A percentile compares a stretch with the other conserved stretches of the same genome.
phyloP scores from a whole-genome alignment of 2,329 filamentous ascomycete species.

The Aspergillus sp. region DNA sequence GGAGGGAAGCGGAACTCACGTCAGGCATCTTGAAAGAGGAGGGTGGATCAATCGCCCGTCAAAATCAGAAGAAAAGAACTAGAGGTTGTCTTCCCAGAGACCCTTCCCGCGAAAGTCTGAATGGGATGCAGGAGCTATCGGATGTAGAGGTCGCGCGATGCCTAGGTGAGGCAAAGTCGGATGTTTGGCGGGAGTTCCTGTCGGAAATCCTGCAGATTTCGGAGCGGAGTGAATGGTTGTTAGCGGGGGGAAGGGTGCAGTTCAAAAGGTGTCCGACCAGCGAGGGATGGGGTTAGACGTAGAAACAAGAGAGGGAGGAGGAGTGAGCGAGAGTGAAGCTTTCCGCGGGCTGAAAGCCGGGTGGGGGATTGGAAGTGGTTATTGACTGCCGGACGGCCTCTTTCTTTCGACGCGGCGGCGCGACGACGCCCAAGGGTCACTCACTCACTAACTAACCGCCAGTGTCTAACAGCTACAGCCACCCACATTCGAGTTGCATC shows the following conservation, averaged over 20 bases:
- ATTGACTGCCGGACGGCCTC: not conserved
- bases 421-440: not conserved
- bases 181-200: not conserved
- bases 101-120: not conserved
- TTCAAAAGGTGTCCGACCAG: not conserved
- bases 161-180: not conserved
- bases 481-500: not conserved
- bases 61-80: slow-evolving; percentile 3
- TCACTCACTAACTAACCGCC: not conserved
- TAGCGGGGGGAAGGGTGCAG: not conserved
- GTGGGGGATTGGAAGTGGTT: not conserved
- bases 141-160: not conserved
- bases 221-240: not conserved
- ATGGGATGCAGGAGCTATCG: not conserved
- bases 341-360: slow-evolving; percentile 5
- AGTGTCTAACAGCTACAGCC: not conserved
- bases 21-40: slow-evolving; percentile 35
- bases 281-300: not conserved
- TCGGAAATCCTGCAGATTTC: not conserved
- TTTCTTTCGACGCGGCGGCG: not conserved
- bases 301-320: slow-evolving; percentile 2
- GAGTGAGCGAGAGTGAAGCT: slow-evolving; percentile 8
- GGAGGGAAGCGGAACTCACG: slow-evolving; percentile 27
- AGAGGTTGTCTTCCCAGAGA: not conserved
- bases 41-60: slow-evolving; percentile 5